Evolutionary conservation across 495 filamentous ascomycete species (phyloP), one percentile per base, ranked within the genome.

Genomic region (Melanomma pulvis-pyrius): DNA sequence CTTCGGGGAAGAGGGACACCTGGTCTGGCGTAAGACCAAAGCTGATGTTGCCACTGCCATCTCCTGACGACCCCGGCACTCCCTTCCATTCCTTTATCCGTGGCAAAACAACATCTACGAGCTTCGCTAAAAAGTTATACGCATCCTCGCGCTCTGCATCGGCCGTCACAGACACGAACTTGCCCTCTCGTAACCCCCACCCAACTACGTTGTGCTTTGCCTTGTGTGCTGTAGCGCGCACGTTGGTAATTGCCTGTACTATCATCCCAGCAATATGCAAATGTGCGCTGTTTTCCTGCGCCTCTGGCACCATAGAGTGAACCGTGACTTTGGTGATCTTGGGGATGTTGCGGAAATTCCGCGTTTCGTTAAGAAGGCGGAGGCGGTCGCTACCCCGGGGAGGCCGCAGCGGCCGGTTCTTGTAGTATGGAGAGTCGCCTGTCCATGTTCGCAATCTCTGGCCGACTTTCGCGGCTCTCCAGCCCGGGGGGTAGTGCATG

Each of bases 31-130:
- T 79, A 65, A 98, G 79, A 63, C 93, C 93, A 75, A 88, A 96
- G 26, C 80, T 82, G 58, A 98, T 85, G 76, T 98, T 96, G 58
- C 94, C 94, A 61, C 85, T 88, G 70, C 86, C 86, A 76, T 98
- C 94, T 67, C 94, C 94, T 61, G 80, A 81, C 72, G 72, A 83
- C 67, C 90, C 93, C 74, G 83, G 80, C 36, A 97, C 82, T 61
- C 94, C 94, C 60, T 83, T 82, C 86, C 91, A 98, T 61, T 98
- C 94, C 82, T 97, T 98, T 71, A 98, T 93, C 71, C 86, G 87
- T 54, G 94, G 94, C 74, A 97, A 81, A 8, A 98, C 96, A 4
- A 97, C 80, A 77, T 96, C 89, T 41, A 97, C 81, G 68, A 89
- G 76, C 79, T 93, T 92, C 54, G 90, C 86, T 44, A 98, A 69